Evolutionary conservation across 2,329 filamentous ascomycete species (phyloP).

Genomic region (Fusarium neocosmosporiellum): DNA sequence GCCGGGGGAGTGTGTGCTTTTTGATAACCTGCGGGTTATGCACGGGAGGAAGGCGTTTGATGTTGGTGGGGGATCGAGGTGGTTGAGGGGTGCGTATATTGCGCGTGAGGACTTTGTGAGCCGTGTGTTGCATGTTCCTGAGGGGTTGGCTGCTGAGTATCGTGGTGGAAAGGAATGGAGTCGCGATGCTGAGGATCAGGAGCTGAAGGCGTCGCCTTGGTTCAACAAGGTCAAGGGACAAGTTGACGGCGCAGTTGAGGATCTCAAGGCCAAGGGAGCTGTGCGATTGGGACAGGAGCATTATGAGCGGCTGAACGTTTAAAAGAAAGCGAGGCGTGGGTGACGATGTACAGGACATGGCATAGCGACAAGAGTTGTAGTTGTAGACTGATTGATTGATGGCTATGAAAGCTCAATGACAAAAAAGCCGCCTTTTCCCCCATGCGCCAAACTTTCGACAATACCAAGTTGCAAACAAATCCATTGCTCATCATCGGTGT

Average conservation of each 20-base stretch:
- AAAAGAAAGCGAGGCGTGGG: slow-evolving; percentile 3
- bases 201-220: slow-evolving; percentile 43
- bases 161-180: slow-evolving; percentile 41
- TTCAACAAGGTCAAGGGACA: slow-evolving; percentile 33
- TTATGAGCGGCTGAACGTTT: slow-evolving; percentile 29
- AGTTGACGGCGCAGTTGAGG: slow-evolving; percentile 17
- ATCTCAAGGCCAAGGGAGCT: slow-evolving; percentile 36
- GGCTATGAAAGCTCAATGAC: slow-evolving; percentile 4
- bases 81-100: slow-evolving; percentile 89
- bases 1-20: slow-evolving; percentile 91
- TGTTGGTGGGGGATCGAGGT: slow-evolving; percentile 71
- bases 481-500: background rate
- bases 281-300: slow-evolving; percentile 30
- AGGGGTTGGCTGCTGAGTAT: slow-evolving; percentile 39
- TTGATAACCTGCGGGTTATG: slow-evolving; percentile 86
- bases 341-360: background rate
- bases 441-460: slow-evolving; percentile 21
- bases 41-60: slow-evolving; percentile 87
- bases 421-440: slow-evolving; percentile 11
- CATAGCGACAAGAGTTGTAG: slow-evolving; percentile 11
- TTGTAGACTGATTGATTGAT: slow-evolving; percentile 5
- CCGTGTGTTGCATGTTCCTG: slow-evolving; percentile 47
- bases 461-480: background rate
- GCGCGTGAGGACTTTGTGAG: slow-evolving; percentile 62
- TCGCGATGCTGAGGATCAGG: slow-evolving; percentile 36